These are phyloP conservation scores for Saraca asoca DNA, from an alignment of 331 rosid species.

Conservation along the genomic window DNA sequence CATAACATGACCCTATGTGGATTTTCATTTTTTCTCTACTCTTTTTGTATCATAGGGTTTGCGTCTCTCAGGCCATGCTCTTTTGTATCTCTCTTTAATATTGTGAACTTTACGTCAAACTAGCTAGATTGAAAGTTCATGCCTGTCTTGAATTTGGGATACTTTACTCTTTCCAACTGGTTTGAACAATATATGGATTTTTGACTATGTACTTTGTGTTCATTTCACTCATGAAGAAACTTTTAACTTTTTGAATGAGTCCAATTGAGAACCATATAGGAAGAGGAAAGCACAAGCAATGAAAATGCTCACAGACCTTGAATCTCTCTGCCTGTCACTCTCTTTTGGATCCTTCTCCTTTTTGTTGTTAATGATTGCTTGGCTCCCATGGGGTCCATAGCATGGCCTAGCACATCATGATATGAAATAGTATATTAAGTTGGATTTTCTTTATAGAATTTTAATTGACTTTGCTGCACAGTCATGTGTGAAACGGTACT, in stretches of 20 bases:
- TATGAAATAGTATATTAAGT: slow-evolving; percentile 11
- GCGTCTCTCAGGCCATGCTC: too few relatives aligned
- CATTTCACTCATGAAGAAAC: slow-evolving; percentile 25
- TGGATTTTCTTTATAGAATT: not conserved
- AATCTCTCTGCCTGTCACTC: slow-evolving; percentile 21
- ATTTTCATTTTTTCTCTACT: too few relatives aligned
- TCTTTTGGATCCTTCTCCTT: slow-evolving; percentile 28
- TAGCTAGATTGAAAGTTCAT: not conserved
- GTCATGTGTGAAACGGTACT: not conserved
- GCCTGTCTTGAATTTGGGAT: slow-evolving; percentile 12
- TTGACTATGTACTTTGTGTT: slow-evolving; percentile 34
- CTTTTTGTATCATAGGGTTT: too few relatives aligned
- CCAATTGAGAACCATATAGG: slow-evolving; percentile 34
- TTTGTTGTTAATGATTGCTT: slow-evolving; percentile 33
- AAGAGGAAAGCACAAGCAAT: slow-evolving; percentile 30
- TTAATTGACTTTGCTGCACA: not conserved
- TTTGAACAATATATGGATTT: slow-evolving; percentile 19
- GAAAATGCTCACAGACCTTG: slow-evolving; percentile 15
- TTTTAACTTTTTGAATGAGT: slow-evolving; percentile 29
- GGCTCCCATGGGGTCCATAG: slow-evolving; percentile 31
- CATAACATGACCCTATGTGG: too few relatives aligned
- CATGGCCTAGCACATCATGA: slow-evolving; percentile 33
- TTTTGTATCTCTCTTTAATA: too few relatives aligned
- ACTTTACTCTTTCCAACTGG: slow-evolving; percentile 17
- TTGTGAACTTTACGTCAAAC: too few relatives aligned